Conservation (phyloP, 306 rosid species). For the peach (Prunus persica) region Prunus_persica_NCBIv2 NC_034013.1:10848501-10849000, state of each 20-base stretch:
- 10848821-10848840: constrained; percentile 91
- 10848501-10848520: constrained; percentile 15
- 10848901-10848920: not conserved
- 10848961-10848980: not conserved
- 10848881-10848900: not conserved
- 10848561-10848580: constrained; percentile 43
- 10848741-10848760: constrained; percentile 75
- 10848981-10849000: not conserved
- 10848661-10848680: not conserved
- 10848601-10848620: constrained; percentile 34
- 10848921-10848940: not conserved
- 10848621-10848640: not conserved
- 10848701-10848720: constrained; percentile 34
- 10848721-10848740: constrained; percentile 47
- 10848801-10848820: constrained; percentile 73
- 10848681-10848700: not conserved
- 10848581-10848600: constrained; percentile 24
- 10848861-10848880: constrained; percentile 43
- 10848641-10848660: not conserved
- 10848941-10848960: not conserved
- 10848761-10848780: constrained; percentile 86
- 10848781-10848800: constrained; percentile 59
- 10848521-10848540: constrained; percentile 31
- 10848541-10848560: constrained; percentile 14
- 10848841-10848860: constrained; percentile 95